Evolutionary conservation across 352 stramenopile species (phyloP), one percentile per base, ranked within the genome.

Genomic region (Globisporangium paddicum): DNA sequence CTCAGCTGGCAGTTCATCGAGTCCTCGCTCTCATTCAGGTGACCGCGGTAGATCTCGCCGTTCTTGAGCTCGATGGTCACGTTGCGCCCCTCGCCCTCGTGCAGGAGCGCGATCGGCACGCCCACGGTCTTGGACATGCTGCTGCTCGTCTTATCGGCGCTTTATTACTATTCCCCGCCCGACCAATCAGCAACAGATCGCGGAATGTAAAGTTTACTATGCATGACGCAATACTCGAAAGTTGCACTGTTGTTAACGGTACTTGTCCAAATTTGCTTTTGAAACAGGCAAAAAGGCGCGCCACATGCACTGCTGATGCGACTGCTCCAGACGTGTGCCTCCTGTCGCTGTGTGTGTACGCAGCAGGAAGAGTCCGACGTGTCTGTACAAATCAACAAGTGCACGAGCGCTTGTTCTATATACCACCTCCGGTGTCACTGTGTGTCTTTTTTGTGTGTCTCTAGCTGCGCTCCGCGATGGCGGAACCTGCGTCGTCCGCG

Each of bases 1-100:
- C 86, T 97, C 16, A 99, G 72, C 68, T 97, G 95, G 72, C 96
- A 96, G 75, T 99, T 99, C 96, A 99, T 99, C 51, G 94, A 98
- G 71, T 96, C 87, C 67, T 96, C 87, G 58, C 81, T 93, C 64
- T 95, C 82, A 16, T 73, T 64, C 45, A 96, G 63, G 53, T 93
- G 72, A 5, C 87, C 87, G 42, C 84, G 79, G 64, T 96, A 96
- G 55, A 94, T 87, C 60, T 95, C 86, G 35, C 87, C 86, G 40
- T 93, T 93, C 79, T 94, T 95, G 23, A 93, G 80, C 73, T 96
- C 87, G 19, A 95, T 67, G 7, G 86, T 95, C 59, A 96, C 84
- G 21, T 71, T 81, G 54, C 85, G 80, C 49, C 87, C 87, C 62
- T 96, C 87, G 37, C 84, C 86, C 56, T 96, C 87, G 60, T 96